A percentile compares a stretch with the other conserved stretches of the same genome.
Conservation (phyloP, 208 protist genomes). For the Trypanosomatidae sp. region DNA sequence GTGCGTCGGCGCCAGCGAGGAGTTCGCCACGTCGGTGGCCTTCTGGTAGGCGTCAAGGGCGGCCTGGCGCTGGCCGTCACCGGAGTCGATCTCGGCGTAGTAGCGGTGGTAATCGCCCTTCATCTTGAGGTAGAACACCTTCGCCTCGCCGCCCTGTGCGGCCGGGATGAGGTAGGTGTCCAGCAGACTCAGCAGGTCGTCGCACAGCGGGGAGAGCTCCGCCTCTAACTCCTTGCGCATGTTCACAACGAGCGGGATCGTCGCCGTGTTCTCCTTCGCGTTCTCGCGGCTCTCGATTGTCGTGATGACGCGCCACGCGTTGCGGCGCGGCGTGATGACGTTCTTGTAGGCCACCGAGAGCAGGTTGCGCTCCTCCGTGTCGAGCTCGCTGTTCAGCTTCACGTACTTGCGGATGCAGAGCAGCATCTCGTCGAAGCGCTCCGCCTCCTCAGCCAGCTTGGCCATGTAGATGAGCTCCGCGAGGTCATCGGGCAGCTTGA, state of each 20-base stretch:
- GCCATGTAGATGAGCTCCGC: slow-evolving; percentile 95
- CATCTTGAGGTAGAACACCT: slow-evolving; percentile 97
- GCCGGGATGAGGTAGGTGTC: slow-evolving; percentile 97
- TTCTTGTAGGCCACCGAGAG: slow-evolving; percentile 99
- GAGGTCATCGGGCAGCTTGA: slow-evolving; percentile 75
- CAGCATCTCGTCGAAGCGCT: slow-evolving; percentile 99
- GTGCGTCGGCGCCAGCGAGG: slow-evolving; percentile 94
- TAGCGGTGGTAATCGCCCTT: slow-evolving; percentile 98
- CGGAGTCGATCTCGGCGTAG: slow-evolving; percentile 96
- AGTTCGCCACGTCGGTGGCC: slow-evolving; percentile 86
- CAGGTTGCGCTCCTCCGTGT: slow-evolving; percentile 99
- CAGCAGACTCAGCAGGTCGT: slow-evolving; percentile 97
- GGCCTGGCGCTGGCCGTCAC: slow-evolving; percentile 79
- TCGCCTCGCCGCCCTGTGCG: slow-evolving; percentile 86
- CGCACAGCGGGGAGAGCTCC: slow-evolving; percentile 98
- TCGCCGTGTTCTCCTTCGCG: slow-evolving; percentile 83
- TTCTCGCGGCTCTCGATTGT: slow-evolving; percentile 97
- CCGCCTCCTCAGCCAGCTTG: slow-evolving; percentile 98
- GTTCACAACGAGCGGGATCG: slow-evolving; percentile 91
- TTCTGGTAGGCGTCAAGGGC: slow-evolving; percentile 90
- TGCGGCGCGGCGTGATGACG: slow-evolving; percentile 98
- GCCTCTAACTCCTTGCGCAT: slow-evolving; percentile 97
- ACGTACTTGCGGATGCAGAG: slow-evolving; percentile 98
- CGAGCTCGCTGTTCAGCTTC: slow-evolving; percentile 95
- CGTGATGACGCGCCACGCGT: slow-evolving; percentile 98